Conservation (phyloP, 139 green algal genomes). For the Penium margaritaceum region DNA sequence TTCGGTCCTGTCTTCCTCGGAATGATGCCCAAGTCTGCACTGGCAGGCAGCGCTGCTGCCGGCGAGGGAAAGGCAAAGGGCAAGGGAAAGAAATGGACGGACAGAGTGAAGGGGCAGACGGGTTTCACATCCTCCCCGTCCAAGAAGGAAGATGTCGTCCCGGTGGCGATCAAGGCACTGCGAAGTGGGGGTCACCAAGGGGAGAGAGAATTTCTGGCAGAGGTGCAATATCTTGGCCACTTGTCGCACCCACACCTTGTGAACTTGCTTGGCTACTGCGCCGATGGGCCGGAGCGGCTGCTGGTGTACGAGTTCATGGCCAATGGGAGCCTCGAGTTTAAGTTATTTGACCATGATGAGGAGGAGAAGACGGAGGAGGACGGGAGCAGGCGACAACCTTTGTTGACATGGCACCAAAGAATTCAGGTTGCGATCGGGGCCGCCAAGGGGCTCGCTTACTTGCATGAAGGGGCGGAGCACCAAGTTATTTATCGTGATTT, state of each 20-base stretch:
- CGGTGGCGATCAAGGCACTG: constrained; percentile 49
- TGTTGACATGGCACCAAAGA: constrained; percentile 24
- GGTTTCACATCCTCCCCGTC: too few species aligned
- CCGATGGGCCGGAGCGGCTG: constrained; percentile 22
- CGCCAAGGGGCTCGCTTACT: constrained; percentile 27
- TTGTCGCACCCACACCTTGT: constrained; percentile 33
- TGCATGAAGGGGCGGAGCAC: constrained; percentile 32
- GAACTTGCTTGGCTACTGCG: constrained; percentile 29
- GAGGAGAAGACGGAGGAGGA: constrained; percentile 8
- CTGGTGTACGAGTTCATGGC: constrained; percentile 37
- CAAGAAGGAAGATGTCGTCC: too few species aligned
- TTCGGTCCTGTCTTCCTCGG: constrained; percentile 9
- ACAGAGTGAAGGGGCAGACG: too few species aligned
- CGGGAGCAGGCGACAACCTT: too few species aligned
- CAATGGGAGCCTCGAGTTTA: constrained; percentile 14
- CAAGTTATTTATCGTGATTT: constrained; percentile 35
- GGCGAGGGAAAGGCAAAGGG: too few species aligned
- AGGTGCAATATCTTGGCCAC: constrained; percentile 22
- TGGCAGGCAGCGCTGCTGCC: too few species aligned
- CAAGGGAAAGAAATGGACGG: too few species aligned
- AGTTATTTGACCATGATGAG: background rate
- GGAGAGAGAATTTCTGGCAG: constrained; percentile 18
- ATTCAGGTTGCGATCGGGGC: constrained; percentile 33
- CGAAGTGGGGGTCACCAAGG: constrained; percentile 8
- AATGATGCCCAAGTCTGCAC: too few species aligned